These are phyloP conservation scores for Colletotrichum somersetense DNA, from an alignment of 2,329 filamentous ascomycete genomes.

Conservation along the genomic window DNA sequence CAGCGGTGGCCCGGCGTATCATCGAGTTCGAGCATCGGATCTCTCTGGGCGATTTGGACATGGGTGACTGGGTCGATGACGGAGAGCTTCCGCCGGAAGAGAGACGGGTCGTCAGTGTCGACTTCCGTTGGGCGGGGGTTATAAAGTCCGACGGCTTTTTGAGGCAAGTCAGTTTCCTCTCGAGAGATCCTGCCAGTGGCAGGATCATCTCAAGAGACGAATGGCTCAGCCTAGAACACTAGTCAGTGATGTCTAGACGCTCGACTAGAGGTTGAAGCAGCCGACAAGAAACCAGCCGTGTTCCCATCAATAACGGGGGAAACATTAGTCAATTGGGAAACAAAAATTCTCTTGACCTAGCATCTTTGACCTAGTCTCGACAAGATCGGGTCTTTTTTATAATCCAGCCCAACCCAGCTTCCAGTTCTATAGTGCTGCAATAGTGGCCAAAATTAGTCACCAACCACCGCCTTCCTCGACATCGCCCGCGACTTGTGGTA, in stretches of 20 bases:
- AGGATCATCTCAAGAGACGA: not conserved
- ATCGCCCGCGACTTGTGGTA: too few relatives aligned
- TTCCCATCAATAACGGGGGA: too few relatives aligned
- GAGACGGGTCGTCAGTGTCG: not conserved
- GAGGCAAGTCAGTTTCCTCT: not conserved
- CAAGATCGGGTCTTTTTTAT: too few relatives aligned
- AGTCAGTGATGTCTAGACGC: not conserved
- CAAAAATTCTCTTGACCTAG: too few relatives aligned
- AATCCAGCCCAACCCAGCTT: too few relatives aligned
- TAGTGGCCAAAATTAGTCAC: too few relatives aligned
- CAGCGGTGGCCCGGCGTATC: conserved; percentile 49
- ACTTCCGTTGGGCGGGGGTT: not conserved
- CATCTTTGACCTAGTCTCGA: too few relatives aligned
- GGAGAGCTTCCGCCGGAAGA: conserved; percentile 8
- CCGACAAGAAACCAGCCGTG: not conserved
- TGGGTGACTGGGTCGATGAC: not conserved
- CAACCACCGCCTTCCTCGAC: too few relatives aligned
- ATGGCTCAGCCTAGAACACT: not conserved
- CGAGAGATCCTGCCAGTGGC: not conserved
- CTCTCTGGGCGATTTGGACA: not conserved
- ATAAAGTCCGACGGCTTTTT: too few relatives aligned
- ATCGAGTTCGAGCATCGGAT: conserved; percentile 51
- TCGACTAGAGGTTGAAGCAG: not conserved
- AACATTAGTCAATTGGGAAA: too few relatives aligned
- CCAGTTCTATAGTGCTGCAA: too few relatives aligned